phyloP scores from a whole-genome alignment of 169 alveolate genomes.

The Eimeria praecox region DNA sequence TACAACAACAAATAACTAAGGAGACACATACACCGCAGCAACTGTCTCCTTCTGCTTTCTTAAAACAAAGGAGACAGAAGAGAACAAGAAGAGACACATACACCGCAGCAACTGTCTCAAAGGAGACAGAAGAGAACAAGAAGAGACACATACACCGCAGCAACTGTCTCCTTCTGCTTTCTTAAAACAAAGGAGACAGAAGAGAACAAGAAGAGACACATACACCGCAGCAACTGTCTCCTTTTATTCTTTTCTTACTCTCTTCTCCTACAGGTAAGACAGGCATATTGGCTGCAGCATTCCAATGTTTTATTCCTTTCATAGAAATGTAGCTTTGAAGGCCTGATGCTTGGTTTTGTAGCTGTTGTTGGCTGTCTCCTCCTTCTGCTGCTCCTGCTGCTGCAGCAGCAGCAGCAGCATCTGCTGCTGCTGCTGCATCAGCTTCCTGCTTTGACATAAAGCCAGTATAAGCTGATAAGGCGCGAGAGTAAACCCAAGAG shows the following conservation, averaged over 20 bases:
- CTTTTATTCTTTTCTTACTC: not conserved
- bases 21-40: not conserved
- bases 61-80: too few species aligned
- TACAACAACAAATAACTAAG: not conserved
- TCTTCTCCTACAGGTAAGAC: slow-evolving; percentile 23
- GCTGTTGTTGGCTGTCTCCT: not conserved
- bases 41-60: too few species aligned
- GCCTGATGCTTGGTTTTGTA: slow-evolving; percentile 9
- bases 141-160: too few species aligned
- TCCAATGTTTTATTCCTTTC: slow-evolving; percentile 18
- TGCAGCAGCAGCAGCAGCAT: too few species aligned
- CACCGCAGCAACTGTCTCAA: too few species aligned
- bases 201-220: not conserved
- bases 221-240: not conserved
- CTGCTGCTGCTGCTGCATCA: not conserved
- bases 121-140: too few species aligned
- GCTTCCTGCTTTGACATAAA: not conserved
- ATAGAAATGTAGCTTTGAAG: not conserved
- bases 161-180: too few species aligned
- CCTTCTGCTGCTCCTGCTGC: not conserved
- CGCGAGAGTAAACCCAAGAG: slow-evolving; percentile 23
- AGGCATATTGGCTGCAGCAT: slow-evolving; percentile 2
- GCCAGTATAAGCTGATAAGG: slow-evolving; percentile 3
- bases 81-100: too few species aligned
- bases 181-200: not conserved